Base-by-base conservation (phyloP, 805 yeast species). In the Zygotorulaspora danielsina region DNA sequence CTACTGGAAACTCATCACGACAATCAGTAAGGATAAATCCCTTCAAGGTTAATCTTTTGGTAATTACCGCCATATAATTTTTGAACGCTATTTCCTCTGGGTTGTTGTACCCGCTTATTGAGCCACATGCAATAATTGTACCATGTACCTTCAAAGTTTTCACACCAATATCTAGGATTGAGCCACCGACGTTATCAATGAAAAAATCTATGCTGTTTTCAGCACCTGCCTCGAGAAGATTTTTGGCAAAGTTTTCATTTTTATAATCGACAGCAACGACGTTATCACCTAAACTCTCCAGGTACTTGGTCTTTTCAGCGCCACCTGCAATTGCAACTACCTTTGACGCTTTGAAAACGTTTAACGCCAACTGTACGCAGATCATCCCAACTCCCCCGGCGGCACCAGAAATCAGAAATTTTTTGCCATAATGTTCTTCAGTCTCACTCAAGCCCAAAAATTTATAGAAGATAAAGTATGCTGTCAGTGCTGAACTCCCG, bases 371-470 rank as follows among this genome's bases (percentile, higher is more conserved):
- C 55, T 79, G 84, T 15, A 78, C 73, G 34, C 67, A 73, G 34
- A 70, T 61, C 18, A 76, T 70, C 10, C 86, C 86, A n/a, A 81
- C 80, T n/a, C 84, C 84, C 44, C 87, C 87, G 6, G 81, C 72
- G 10, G 86, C 86, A 41, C 84, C 85, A 13, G 80, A 73, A 32
- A 80, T 64, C 32, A 78, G 60, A 48, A 75, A 66, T 6, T 69
- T 64, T 51, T 78, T 77, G 19, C 61, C 66, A 19, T 58, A 64
- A 19, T 56, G 57, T 19, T 60, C 64, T 17, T 67, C 68, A 15
- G 62, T 60, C 35, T 58, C 65, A 39, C 62, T 54, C 41, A 77
- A 57, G 32, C 68, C 60, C n/a, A 78, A 79, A 39, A 76, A 68
- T 27, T 70, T 69, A 43, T 55, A 61, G 40, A 78, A 66, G 9